Base-by-base conservation (phyloP, 768 basidiomycete genomes). In the Dioszegia crocea region DNA sequence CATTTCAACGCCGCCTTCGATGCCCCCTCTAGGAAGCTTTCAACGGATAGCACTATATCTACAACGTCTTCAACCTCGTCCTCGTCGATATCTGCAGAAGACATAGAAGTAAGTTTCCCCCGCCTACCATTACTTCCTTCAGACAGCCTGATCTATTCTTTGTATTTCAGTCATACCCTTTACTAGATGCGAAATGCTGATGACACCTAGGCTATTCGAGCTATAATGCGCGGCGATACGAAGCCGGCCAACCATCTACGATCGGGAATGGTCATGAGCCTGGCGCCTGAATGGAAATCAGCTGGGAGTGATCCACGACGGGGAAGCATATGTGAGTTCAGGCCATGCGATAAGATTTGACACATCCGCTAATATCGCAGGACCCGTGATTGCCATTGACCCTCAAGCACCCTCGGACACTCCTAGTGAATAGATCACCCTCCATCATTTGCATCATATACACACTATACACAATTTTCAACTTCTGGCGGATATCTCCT, bases 241-340 rank as follows among this genome's bases (percentile, higher is more conserved):
- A 51, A 51, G 21, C n/a, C 36, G 2, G 33, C 19, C 9, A 36
- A 36, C 8, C 49, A 51, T 26, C 3, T 51, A 14, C 31, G 11
- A 3, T n/a, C 36, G 16, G 49, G 49, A 3, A 12, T 24, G 16
- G 14, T 51, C 2, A 17, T 51, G 30, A 21, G 49, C 2, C 24
- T 51, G 10, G 49, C 33, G 14, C 49, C 49, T 5, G 49, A 51
- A 19, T 51, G 49, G 49, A 33, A 51, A 27, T 36, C 19, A 16
- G 21, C 49, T 3, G 49, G 40, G 6, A 14, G 17, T n/a, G 47
- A 30, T 16, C 31, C 16, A 10, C 5, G 31, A 11, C 31, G 49
- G 19, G 49, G 19, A 8, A 51, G 31, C 24, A 12, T 33, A 36
- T 36, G 49, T 51, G 47, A 49, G 47, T 49, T 24, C 46, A 10